phyloP scores from a whole-genome alignment of 441 rosid genomes.

The Eruca vesicaria region DNA sequence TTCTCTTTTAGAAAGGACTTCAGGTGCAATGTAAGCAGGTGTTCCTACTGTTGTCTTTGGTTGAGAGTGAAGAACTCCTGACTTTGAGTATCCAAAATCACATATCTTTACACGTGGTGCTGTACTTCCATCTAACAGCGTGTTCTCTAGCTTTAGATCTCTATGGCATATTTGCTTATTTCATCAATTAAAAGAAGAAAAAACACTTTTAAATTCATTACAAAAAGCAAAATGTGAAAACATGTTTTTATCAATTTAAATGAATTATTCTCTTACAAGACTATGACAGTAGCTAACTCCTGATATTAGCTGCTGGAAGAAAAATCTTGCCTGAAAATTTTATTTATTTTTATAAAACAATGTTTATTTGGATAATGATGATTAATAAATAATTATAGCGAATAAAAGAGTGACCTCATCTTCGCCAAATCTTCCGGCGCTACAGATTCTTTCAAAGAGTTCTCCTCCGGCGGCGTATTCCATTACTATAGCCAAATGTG shows the following conservation, averaged over 20 bases:
- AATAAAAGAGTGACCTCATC: slow-evolving; percentile 61
- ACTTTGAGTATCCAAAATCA: slow-evolving; percentile 89
- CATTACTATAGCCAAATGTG: slow-evolving; percentile 86
- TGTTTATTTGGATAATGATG: not conserved
- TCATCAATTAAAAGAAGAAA: not conserved
- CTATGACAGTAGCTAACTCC: slow-evolving; percentile 89
- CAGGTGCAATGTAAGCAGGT: slow-evolving; percentile 78
- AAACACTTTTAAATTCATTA: not conserved
- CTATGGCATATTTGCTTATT: slow-evolving; percentile 77
- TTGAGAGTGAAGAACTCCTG: slow-evolving; percentile 59
- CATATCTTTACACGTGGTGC: slow-evolving; percentile 84
- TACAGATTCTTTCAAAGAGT: slow-evolving; percentile 79
- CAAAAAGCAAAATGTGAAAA: not conserved
- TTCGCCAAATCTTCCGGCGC: slow-evolving; percentile 93
- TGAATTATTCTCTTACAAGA: slow-evolving; percentile 50
- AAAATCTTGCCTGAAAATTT: slow-evolving; percentile 69
- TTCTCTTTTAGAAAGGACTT: slow-evolving; percentile 54
- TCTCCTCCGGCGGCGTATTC: slow-evolving; percentile 98
- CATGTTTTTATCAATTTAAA: not conserved
- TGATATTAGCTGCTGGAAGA: slow-evolving; percentile 85
- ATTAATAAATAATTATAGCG: not conserved
- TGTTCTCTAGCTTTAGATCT: slow-evolving; percentile 92
- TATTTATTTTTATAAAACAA: not conserved
- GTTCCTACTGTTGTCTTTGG: slow-evolving; percentile 82
- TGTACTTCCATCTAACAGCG: slow-evolving; percentile 71